Conservation (phyloP, 2,329 filamentous ascomycete genomes). For the Talaromyces sp. region DNA sequence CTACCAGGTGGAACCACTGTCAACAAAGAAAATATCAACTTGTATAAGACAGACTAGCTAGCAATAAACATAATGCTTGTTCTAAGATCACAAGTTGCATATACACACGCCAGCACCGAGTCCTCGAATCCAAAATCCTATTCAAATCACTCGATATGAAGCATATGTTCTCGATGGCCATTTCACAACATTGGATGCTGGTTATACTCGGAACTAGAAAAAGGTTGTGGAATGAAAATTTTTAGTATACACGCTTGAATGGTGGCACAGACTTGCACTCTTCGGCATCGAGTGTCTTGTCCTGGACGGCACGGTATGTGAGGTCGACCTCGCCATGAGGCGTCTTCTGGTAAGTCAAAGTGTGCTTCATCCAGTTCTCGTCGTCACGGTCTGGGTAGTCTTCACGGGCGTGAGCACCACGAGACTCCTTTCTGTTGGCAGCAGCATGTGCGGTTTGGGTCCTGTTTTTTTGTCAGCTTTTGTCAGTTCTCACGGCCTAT, state of each 20-base stretch:
- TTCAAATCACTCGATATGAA: background rate
- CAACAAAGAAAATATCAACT: constrained; percentile 1
- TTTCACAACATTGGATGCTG: background rate
- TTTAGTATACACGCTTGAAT: constrained; percentile 67
- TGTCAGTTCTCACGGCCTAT: background rate
- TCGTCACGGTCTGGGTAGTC: constrained; percentile 95
- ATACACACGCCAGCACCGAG: constrained; percentile 5
- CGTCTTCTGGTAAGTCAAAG: constrained; percentile 88
- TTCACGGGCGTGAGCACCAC: constrained; percentile 94
- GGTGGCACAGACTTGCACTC: constrained; percentile 96
- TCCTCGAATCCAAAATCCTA: background rate
- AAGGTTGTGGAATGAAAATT: constrained; percentile 1
- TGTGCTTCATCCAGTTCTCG: constrained; percentile 99
- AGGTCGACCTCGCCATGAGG: constrained; percentile 84
- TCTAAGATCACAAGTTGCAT: constrained; percentile 8
- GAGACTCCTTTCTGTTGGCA: constrained; percentile 92
- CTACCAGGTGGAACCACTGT: background rate
- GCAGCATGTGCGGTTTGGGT: constrained; percentile 88
- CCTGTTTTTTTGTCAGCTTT: constrained; percentile 36
- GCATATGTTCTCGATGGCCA: background rate
- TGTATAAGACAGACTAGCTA: background rate
- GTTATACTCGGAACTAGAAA: background rate
- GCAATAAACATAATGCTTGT: constrained; percentile 1
- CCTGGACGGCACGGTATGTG: constrained; percentile 76
- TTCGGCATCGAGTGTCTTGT: constrained; percentile 80